Percentiles rank a stretch among this genome's conserved stretches.
phyloP scores from a whole-genome alignment of 768 basidiomycete species.

The Lactarius sanguifluus region DNA sequence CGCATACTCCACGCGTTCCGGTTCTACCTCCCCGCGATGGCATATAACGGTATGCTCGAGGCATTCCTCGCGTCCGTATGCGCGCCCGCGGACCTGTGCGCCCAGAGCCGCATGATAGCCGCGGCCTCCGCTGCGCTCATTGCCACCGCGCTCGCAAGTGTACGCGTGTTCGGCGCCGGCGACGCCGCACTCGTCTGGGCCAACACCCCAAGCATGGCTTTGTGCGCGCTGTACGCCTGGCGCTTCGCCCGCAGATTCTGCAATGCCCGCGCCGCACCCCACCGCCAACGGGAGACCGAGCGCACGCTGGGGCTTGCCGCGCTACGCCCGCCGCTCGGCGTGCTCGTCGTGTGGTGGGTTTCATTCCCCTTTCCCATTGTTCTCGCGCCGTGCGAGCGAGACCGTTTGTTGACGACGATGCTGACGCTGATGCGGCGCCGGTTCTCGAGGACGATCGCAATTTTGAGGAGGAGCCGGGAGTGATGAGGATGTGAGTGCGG shows the following conservation, averaged over 20 bases:
- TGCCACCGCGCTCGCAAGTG: constrained; percentile 49
- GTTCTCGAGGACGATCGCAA: not conserved
- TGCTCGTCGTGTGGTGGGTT: too few species aligned
- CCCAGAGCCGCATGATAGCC: constrained; percentile 84
- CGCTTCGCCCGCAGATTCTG: constrained; percentile 53
- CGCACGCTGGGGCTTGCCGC: not conserved
- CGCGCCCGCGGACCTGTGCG: constrained; percentile 58
- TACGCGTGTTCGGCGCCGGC: constrained; percentile 42
- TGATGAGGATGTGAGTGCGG: too few species aligned
- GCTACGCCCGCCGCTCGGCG: too few species aligned
- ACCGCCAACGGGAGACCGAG: not conserved
- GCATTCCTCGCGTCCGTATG: constrained; percentile 86
- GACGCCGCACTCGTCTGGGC: constrained; percentile 75
- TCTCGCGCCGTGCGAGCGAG: not conserved
- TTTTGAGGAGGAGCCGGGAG: not conserved
- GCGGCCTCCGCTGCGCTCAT: constrained; percentile 71
- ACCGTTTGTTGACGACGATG: too few species aligned
- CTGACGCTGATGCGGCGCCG: not conserved
- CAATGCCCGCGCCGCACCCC: constrained; percentile 21
- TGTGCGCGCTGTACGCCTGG: constrained; percentile 63
- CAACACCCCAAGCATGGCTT: constrained; percentile 65
- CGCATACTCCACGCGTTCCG: constrained; percentile 75
- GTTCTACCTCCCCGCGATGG: constrained; percentile 86
- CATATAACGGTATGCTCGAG: constrained; percentile 90
- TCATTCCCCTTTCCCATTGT: too few species aligned